Conservation (phyloP, 2,329 filamentous ascomycete species). For the Neofusicoccum laricinum region DNA sequence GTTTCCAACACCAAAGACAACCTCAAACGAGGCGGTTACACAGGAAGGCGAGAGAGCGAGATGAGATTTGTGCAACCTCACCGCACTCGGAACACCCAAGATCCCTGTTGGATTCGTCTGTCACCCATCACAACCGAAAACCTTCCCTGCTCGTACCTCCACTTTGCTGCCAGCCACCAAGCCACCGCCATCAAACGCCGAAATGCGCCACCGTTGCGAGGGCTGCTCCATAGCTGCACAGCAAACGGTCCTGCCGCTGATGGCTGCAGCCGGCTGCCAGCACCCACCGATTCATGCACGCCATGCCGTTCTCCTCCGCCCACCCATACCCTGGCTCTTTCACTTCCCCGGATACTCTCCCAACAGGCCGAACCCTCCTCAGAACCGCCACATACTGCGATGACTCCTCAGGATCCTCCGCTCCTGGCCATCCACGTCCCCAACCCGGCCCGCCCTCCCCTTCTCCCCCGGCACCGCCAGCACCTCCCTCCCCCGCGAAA, state of each 20-base stretch:
- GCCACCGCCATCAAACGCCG: neutral
- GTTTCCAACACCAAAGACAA: neutral
- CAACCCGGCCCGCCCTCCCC: conserved; percentile 6
- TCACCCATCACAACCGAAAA: neutral
- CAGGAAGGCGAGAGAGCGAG: neutral
- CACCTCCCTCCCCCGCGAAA: neutral
- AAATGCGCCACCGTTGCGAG: neutral
- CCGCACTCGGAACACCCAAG: neutral
- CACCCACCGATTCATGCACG: neutral
- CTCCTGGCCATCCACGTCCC: neutral
- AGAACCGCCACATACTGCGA: conserved; percentile 15
- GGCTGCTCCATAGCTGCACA: neutral
- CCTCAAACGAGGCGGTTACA: conserved; percentile 5
- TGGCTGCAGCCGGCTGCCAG: neutral
- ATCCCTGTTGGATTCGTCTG: neutral
- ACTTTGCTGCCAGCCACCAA: neutral
- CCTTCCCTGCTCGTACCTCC: neutral
- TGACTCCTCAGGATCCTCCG: conserved; percentile 1
- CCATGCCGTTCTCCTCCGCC: neutral
- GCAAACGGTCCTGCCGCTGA: conserved; percentile 2
- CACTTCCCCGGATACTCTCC: neutral
- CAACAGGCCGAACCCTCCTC: neutral
- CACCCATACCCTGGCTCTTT: neutral
- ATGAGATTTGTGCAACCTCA: conserved; percentile 9
- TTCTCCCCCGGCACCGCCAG: conserved; percentile 28